Conservation (phyloP, 1,139 yeast genomes). For the Candida dubliniensis region DNA sequence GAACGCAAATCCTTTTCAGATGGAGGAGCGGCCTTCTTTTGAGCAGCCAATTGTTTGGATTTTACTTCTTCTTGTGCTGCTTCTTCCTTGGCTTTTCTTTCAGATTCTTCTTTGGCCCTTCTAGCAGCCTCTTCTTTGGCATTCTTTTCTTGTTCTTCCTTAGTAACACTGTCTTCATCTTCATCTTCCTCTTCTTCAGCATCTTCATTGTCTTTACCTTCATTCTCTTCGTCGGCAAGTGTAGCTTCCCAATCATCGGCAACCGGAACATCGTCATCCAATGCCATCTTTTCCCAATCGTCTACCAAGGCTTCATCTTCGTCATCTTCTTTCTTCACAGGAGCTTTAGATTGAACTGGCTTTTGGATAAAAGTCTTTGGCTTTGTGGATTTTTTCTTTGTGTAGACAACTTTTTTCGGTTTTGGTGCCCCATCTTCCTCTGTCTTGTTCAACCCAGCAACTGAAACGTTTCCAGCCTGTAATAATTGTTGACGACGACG, state of each 20-base stretch:
- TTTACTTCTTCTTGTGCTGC: not conserved
- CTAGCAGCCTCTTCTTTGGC: slow-evolving; percentile 15
- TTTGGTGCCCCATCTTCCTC: slow-evolving; percentile 24
- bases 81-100: slow-evolving; percentile 4
- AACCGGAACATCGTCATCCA: slow-evolving; percentile 50
- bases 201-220: slow-evolving; percentile 23
- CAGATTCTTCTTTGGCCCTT: slow-evolving; percentile 3
- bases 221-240: slow-evolving; percentile 27
- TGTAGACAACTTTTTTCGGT: slow-evolving; percentile 74
- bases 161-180: slow-evolving; percentile 16
- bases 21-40: slow-evolving; percentile 21
- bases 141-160: slow-evolving; percentile 22
- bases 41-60: slow-evolving; percentile 5
- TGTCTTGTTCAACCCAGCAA: slow-evolving; percentile 66
- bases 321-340: slow-evolving; percentile 22
- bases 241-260: slow-evolving; percentile 51
- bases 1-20: slow-evolving; percentile 72
- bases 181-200: slow-evolving; percentile 19
- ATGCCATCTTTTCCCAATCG: slow-evolving; percentile 66
- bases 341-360: slow-evolving; percentile 15
- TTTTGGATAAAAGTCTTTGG: slow-evolving; percentile 37
- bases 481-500: slow-evolving; percentile 86
- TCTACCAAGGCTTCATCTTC: slow-evolving; percentile 55
- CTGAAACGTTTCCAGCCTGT: slow-evolving; percentile 68
- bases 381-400: slow-evolving; percentile 64